Evolutionary conservation across 2,329 filamentous ascomycete species (phyloP).

Genomic region (Trichoderma breve): DNA sequence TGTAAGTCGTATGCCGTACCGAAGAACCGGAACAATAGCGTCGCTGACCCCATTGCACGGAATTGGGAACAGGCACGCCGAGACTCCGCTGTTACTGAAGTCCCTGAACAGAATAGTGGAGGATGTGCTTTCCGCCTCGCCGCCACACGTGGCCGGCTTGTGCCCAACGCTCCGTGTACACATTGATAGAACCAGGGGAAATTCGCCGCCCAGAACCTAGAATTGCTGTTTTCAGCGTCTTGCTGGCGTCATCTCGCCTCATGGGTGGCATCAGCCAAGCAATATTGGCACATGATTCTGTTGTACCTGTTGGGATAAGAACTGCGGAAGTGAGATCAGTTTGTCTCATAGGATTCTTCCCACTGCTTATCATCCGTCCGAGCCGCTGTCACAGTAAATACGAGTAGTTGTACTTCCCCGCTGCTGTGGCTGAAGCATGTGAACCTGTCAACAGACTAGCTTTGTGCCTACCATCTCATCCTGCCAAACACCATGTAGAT

Average conservation of each 20-base stretch:
- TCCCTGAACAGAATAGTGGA: background rate
- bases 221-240: background rate
- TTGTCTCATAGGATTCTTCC: background rate
- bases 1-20: background rate
- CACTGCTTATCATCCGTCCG: background rate
- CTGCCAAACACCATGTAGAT: background rate
- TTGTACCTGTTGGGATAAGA: background rate
- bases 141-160: slow-evolving; percentile 7
- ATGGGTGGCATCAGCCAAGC: background rate
- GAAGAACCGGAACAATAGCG: background rate
- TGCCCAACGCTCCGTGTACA: background rate
- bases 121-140: background rate
- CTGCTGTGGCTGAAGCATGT: slow-evolving; percentile 7
- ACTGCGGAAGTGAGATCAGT: background rate
- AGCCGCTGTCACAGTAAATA: background rate
- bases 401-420: background rate
- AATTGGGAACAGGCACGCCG: background rate
- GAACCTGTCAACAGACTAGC: background rate
- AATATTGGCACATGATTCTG: background rate
- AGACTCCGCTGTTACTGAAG: background rate
- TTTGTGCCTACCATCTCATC: background rate
- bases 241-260: background rate
- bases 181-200: background rate
- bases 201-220: background rate
- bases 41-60: background rate